Percentiles rank a stretch among this genome's conserved stretches.
Conservation (phyloP, 352 stramenopile species). For the Nothophytophthora sp. region DNA sequence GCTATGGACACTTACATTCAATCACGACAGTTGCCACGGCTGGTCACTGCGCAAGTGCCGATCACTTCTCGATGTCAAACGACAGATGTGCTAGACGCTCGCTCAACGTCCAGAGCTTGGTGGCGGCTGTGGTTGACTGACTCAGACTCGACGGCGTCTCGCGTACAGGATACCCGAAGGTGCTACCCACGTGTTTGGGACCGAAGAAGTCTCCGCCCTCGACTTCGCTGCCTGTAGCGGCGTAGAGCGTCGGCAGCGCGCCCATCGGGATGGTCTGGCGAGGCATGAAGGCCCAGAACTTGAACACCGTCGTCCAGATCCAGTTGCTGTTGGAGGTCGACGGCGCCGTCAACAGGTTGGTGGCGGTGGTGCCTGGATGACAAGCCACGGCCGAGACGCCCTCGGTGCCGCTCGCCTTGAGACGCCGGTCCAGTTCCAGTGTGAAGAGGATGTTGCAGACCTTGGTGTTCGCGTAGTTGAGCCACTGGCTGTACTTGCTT, state of each 20-base stretch:
- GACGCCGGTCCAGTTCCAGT: conserved; percentile 37
- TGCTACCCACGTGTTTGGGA: conserved; percentile 34
- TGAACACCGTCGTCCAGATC: conserved; percentile 25
- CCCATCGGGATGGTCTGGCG: conserved; percentile 35
- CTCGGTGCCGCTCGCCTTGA: conserved; percentile 23
- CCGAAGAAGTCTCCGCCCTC: conserved; percentile 27
- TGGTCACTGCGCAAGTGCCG: conserved; percentile 1
- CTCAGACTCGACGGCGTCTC: conserved; percentile 28
- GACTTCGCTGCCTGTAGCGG: conserved; percentile 24
- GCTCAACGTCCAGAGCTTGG: conserved; percentile 47
- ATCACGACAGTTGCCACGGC: not conserved
- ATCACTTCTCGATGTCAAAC: conserved; percentile 26
- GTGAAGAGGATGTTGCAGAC: conserved; percentile 64
- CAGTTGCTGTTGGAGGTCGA: conserved; percentile 26
- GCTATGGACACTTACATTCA: not conserved
- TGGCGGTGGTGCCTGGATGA: conserved; percentile 41
- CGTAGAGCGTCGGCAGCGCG: conserved; percentile 46
- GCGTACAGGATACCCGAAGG: conserved; percentile 32
- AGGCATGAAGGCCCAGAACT: conserved; percentile 20
- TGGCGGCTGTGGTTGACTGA: conserved; percentile 22
- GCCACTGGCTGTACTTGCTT: conserved; percentile 33
- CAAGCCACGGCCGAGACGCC: conserved; percentile 25
- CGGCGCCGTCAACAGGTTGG: conserved; percentile 31
- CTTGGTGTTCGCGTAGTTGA: conserved; percentile 55
- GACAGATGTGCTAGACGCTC: conserved; percentile 35